Percentiles rank a stretch among this genome's conserved stretches.
These are phyloP conservation scores for Carex scoparia DNA, from an alignment of 176 grass and related monocot species.

Conservation along the genomic window DNA sequence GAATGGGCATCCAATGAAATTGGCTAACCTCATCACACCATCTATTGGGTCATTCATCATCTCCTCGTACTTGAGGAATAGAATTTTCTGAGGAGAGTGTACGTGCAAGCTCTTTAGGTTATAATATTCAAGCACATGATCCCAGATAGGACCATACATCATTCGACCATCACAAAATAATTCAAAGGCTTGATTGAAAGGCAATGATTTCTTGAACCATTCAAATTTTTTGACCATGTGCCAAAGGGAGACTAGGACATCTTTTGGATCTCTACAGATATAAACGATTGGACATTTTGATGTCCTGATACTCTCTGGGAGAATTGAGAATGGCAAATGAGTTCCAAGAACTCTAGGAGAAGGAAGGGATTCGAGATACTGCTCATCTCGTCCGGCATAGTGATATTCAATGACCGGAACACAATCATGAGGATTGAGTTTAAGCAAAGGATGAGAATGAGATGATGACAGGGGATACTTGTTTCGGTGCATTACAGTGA, in stretches of 20 bases:
- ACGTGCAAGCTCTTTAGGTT: no score
- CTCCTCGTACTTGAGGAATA: constrained; percentile 28
- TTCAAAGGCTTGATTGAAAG: neutral
- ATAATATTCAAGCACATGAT: no score
- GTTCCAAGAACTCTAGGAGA: neutral
- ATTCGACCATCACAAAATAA: neutral
- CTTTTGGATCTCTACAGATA: constrained; percentile 24
- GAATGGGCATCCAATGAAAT: neutral
- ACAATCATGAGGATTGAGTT: neutral
- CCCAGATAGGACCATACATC: neutral
- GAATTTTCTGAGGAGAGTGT: no score
- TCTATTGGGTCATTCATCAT: neutral
- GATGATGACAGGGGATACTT: neutral
- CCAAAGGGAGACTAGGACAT: neutral
- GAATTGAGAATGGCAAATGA: neutral
- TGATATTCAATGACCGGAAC: neutral
- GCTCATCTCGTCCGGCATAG: neutral
- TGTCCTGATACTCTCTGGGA: neutral
- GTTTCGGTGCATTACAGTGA: neutral
- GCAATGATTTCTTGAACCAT: neutral
- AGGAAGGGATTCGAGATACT: neutral
- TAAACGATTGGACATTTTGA: neutral
- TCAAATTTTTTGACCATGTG: neutral
- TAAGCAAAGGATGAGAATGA: neutral
- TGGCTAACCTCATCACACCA: neutral